Percentiles rank a stretch among this genome's conserved stretches.
Conservation (phyloP, 1,284 basidiomycete species). For the Schizophyllum commune region DNA sequence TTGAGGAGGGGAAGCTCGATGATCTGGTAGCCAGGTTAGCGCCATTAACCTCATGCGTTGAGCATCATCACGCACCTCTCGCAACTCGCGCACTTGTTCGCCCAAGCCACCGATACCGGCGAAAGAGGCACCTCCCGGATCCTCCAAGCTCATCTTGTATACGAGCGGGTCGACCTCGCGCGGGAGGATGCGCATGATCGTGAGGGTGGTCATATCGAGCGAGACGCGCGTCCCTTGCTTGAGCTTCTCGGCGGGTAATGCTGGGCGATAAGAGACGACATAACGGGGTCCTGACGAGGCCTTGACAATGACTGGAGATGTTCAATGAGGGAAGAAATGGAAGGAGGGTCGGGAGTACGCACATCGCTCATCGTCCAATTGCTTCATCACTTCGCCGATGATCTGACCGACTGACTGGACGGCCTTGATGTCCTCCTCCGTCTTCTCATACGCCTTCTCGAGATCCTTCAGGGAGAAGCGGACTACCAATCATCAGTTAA, state of each 20-base stretch:
- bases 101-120: slow-evolving; percentile 95
- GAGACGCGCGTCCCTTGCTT: slow-evolving; percentile 95
- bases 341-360: slow-evolving; percentile 23
- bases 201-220: slow-evolving; percentile 98
- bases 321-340: neutral
- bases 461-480: slow-evolving; percentile 83
- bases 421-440: slow-evolving; percentile 98
- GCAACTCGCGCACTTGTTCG: slow-evolving; percentile 94
- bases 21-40: slow-evolving; percentile 41
- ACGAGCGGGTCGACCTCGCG: slow-evolving; percentile 97
- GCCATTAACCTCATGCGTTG: neutral
- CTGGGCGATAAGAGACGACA: slow-evolving; percentile 96
- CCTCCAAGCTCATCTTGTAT: slow-evolving; percentile 99
- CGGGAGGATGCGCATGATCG: slow-evolving; percentile 97
- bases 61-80: slow-evolving; percentile 59
- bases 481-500: slow-evolving; percentile 33
- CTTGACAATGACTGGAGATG: slow-evolving; percentile 87
- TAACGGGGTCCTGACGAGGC: slow-evolving; percentile 98
- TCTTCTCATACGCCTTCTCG: slow-evolving; percentile 88
- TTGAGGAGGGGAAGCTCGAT: slow-evolving; percentile 95
- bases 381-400: slow-evolving; percentile 98
- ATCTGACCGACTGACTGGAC: slow-evolving; percentile 99
- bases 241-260: slow-evolving; percentile 87
- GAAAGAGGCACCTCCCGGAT: slow-evolving; percentile 92
- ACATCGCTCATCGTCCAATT: slow-evolving; percentile 98